Evolutionary conservation across 192 early-diverging fungal species (phyloP).

Genomic region (Piromyces finnis): DNA sequence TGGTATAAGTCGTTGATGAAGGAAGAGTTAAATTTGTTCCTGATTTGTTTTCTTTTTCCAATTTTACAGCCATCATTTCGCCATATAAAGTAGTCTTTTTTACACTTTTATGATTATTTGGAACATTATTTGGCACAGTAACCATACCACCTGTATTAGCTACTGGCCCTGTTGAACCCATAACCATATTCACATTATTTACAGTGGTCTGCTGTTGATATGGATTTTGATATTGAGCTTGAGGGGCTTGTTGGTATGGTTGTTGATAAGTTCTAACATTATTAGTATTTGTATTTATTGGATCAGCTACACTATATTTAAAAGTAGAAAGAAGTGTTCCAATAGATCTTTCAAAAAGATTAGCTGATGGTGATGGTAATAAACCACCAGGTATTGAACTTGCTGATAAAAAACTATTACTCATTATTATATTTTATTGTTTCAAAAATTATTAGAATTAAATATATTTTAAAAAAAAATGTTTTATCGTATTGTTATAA

Average conservation of each 20-base stretch:
- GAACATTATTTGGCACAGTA: neutral
- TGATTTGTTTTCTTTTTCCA: neutral
- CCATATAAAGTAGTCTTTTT: neutral
- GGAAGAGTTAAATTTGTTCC: neutral
- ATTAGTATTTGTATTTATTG: neutral
- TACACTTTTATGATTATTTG: neutral
- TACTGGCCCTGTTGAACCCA: neutral
- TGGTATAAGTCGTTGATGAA: neutral
- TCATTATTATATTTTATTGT: neutral
- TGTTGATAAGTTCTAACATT: neutral
- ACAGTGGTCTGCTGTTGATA: neutral
- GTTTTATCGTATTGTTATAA: too few relatives aligned
- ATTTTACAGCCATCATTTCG: neutral
- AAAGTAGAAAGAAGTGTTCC: neutral
- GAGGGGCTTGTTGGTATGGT: neutral
- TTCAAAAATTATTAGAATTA: too few relatives aligned
- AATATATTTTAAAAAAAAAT: too few relatives aligned
- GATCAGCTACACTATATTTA: neutral
- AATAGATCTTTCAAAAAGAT: neutral
- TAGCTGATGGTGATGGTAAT: neutral
- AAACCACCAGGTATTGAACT: neutral
- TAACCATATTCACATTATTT: neutral
- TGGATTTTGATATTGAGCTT: neutral
- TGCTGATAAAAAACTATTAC: neutral
- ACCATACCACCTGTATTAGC: neutral